Conservation (phyloP, 2,329 filamentous ascomycete species). For the Neospermospora avenae region DNA sequence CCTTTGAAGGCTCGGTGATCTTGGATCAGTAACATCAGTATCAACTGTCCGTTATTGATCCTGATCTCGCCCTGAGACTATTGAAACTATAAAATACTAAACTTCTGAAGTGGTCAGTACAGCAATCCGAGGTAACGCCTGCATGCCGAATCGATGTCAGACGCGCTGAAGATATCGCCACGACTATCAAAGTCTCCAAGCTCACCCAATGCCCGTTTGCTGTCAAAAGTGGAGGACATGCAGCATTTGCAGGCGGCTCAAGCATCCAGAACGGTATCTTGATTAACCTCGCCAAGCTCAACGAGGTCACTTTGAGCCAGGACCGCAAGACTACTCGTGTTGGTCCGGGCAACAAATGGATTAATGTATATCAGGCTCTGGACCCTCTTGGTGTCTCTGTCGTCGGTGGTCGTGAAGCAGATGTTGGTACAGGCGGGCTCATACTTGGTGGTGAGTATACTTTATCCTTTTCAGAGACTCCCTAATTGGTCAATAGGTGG, state of each 20-base stretch:
- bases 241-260: constrained; percentile 42
- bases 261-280: constrained; percentile 49
- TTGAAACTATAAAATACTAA: too few species aligned
- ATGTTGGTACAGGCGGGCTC: constrained; percentile 24
- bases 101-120: constrained; percentile 17
- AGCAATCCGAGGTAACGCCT: constrained; percentile 20
- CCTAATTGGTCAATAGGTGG: constrained; percentile 9
- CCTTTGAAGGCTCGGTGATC: too few species aligned
- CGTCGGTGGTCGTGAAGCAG: constrained; percentile 37
- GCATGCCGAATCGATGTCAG: constrained; percentile 19
- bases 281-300: constrained; percentile 42
- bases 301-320: constrained; percentile 25
- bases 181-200: constrained; percentile 15
- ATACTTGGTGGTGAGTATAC: constrained; percentile 23
- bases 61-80: too few species aligned
- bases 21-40: too few species aligned
- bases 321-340: constrained; percentile 33
- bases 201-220: constrained; percentile 22
- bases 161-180: constrained; percentile 19
- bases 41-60: too few species aligned
- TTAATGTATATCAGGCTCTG: constrained; percentile 37
- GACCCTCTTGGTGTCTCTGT: constrained; percentile 35
- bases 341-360: constrained; percentile 39
- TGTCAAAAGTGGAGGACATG: constrained; percentile 27
- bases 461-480: constrained; percentile 19